Evolutionary conservation across 2,329 filamentous ascomycete species (phyloP), one percentile per base, ranked within the genome.

Genomic region (Sporothrix humicola): DNA sequence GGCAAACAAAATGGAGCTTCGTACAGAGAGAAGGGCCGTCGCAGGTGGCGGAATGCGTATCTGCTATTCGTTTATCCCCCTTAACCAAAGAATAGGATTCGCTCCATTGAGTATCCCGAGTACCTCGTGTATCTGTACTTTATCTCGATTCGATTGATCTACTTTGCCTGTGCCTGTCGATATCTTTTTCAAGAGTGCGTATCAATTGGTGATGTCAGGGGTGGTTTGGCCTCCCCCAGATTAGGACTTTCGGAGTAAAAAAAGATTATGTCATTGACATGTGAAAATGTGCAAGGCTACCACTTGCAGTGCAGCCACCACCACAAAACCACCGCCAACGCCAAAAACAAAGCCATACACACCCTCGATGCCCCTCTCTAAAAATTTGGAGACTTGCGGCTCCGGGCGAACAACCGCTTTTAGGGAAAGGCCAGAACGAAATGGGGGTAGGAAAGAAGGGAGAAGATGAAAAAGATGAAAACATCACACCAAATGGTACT

Each of bases 261-360:
- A 23, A 8, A 59, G 52, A 71, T 61, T 61, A 63, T 71, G 69
- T 71, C 69, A 71, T 61, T 71, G 20, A 50, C 69, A 71, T 71
- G 69, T 71, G 69, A 71, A 71, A 56, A 54, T 69, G 23, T 44
- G 48, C 42, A 46, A 65, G 42, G n/a, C 61, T 65, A 2, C 9
- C 42, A 65, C 17, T 42, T 48, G n/a, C n/a, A 46, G 61, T 48
- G n/a, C n/a, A 46, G 61, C 61, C 61, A 65, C n/a, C 42, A 37
- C 9, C 12, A 5, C n/a, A 4, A 20, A 31, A 54, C 50, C 50
- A 54, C 50, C 17, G 20, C 50, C 10, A 54, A 7, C 50, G 7
- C 50, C 13, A 56, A 52, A n/a, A 7, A 52, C 2, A 15, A 52
- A 17, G 15, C 9, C 52, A 56, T 5, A 12, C 68, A 58, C 68